Evolutionary conservation across 768 basidiomycete genomes (phyloP).

Genomic region (Trametopsis cervina): DNA sequence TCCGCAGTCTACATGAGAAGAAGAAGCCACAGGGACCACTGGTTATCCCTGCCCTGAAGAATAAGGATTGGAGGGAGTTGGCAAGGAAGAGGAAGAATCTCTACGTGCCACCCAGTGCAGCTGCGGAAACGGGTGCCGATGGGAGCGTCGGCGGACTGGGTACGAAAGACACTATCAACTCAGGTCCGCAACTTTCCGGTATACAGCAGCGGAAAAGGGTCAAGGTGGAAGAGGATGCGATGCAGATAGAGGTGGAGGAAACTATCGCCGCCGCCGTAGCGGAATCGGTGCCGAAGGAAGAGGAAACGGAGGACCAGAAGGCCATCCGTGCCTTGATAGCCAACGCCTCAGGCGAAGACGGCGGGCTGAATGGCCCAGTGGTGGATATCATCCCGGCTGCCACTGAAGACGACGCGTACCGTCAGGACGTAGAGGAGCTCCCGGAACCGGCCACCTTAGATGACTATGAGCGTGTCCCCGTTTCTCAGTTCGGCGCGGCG

Average conservation of each 20-base stretch:
- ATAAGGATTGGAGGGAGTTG: slow-evolving; percentile 84
- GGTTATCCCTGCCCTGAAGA: slow-evolving; percentile 80
- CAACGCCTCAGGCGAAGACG: slow-evolving; percentile 33
- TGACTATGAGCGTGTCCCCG: slow-evolving; percentile 87
- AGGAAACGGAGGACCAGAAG: slow-evolving; percentile 68
- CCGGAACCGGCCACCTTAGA: slow-evolving; percentile 71
- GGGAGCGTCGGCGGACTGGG: slow-evolving; percentile 77
- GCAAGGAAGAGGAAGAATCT: slow-evolving; percentile 60
- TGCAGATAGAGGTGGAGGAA: slow-evolving; percentile 17
- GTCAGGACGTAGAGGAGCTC: slow-evolving; percentile 75
- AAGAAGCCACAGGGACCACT: slow-evolving; percentile 54
- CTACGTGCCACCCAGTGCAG: slow-evolving; percentile 61
- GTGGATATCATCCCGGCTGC: slow-evolving; percentile 57
- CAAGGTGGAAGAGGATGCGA: slow-evolving; percentile 19
- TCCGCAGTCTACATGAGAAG: slow-evolving; percentile 37
- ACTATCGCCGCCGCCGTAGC: slow-evolving; percentile 14
- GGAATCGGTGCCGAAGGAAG: slow-evolving; percentile 24
- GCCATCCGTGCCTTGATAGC: slow-evolving; percentile 79
- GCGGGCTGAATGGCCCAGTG: slow-evolving; percentile 28
- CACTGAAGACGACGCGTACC: slow-evolving; percentile 79
- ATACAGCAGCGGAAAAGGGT: slow-evolving; percentile 42
- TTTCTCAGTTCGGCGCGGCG: slow-evolving; percentile 90
- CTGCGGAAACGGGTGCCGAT: slow-evolving; percentile 50
- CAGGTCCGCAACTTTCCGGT: slow-evolving; percentile 65
- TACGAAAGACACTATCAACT: slow-evolving; percentile 68